Evolutionary conservation across 2,329 filamentous ascomycete genomes (phyloP).

Genomic region (Aspergillus pseudoterreus): DNA sequence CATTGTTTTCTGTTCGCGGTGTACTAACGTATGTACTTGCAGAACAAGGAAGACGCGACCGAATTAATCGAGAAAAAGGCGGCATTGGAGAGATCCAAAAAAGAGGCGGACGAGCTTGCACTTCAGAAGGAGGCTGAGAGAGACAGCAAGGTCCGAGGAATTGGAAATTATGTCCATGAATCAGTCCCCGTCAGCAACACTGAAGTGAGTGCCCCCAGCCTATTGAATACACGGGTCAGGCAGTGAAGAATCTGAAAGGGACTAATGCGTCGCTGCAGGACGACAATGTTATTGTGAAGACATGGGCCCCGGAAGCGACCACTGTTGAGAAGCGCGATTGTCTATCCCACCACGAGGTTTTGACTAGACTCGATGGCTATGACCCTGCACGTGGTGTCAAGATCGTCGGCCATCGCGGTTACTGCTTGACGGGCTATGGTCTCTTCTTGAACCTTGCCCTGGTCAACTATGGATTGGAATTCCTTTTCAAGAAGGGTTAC

Average conservation of each 20-base stretch:
- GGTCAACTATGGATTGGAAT: slow-evolving; percentile 91
- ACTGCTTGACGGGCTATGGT: slow-evolving; percentile 86
- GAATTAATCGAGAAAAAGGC: slow-evolving; percentile 76
- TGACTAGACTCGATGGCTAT: slow-evolving; percentile 82
- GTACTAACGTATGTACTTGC: background rate
- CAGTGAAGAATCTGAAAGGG: too few species aligned
- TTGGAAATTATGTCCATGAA: slow-evolving; percentile 90
- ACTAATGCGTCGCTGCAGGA: slow-evolving; percentile 48
- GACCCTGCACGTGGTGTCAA: slow-evolving; percentile 91
- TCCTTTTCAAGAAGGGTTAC: slow-evolving; percentile 76
- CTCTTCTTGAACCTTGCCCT: slow-evolving; percentile 89
- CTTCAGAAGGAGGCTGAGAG: slow-evolving; percentile 70
- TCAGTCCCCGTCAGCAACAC: slow-evolving; percentile 79
- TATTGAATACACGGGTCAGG: background rate
- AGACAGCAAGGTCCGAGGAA: slow-evolving; percentile 72
- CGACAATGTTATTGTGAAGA: slow-evolving; percentile 72
- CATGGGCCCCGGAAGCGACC: slow-evolving; percentile 75
- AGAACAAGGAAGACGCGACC: slow-evolving; percentile 82
- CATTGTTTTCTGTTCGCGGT: background rate
- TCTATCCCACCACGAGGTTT: slow-evolving; percentile 92
- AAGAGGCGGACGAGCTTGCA: slow-evolving; percentile 70
- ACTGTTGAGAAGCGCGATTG: slow-evolving; percentile 69
- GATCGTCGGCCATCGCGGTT: slow-evolving; percentile 89
- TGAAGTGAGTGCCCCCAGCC: slow-evolving; percentile 54
- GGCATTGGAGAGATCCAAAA: slow-evolving; percentile 76